Evolutionary conservation across 2,329 filamentous ascomycete species (phyloP).

Genomic region (Phyllosticta capitalensis): DNA sequence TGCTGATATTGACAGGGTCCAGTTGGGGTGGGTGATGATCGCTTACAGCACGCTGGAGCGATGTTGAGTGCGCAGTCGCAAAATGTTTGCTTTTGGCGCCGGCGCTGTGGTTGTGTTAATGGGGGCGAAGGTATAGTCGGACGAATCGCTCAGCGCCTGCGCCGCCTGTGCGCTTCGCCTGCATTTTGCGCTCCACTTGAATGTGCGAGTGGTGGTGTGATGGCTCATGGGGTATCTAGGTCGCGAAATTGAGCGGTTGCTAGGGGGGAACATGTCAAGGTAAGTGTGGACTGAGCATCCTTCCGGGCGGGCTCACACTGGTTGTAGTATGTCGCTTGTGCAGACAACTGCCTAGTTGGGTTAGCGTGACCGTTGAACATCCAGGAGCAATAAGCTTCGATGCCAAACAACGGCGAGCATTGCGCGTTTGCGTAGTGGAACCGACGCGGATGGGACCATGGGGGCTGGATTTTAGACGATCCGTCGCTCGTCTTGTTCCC

Average conservation of each 20-base stretch:
- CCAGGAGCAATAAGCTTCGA: neutral
- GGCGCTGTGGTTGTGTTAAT: neutral
- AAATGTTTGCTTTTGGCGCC: neutral
- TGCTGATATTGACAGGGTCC: neutral
- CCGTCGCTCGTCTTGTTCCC: neutral
- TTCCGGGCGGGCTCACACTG: neutral
- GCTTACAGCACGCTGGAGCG: neutral
- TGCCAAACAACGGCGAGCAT: neutral
- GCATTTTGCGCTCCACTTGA: neutral
- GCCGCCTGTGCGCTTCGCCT: neutral
- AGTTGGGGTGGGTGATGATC: neutral
- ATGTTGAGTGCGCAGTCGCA: neutral
- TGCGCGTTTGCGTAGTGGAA: neutral
- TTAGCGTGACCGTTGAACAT: neutral
- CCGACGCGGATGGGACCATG: neutral
- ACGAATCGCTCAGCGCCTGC: neutral
- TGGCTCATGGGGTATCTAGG: neutral
- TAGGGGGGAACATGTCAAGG: neutral
- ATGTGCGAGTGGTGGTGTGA: neutral
- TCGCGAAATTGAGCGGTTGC: neutral
- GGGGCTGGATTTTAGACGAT: neutral
- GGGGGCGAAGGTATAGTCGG: neutral
- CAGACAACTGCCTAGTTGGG: neutral
- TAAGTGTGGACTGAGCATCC: neutral
- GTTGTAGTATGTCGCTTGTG: neutral